phyloP scores from a whole-genome alignment of 345 rosid genomes.

The Gossypium stocksii region DNA sequence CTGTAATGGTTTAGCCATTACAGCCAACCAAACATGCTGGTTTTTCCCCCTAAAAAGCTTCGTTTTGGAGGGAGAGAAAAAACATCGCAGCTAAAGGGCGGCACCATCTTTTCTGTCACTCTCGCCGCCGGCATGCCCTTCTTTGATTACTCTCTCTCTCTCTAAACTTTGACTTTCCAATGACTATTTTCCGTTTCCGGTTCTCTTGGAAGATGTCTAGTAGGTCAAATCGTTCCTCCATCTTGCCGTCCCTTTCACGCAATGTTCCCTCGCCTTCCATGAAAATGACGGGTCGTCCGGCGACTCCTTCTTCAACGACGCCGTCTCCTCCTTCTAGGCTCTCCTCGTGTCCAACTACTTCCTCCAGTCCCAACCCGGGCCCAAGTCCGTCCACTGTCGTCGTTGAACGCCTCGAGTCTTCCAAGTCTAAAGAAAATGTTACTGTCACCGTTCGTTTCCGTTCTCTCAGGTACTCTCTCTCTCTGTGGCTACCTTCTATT shows the following conservation, averaged over 20 bases:
- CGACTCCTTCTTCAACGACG: constrained; percentile 42
- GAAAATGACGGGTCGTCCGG: constrained; percentile 34
- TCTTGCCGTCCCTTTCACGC: constrained; percentile 81
- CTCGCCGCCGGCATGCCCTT: constrained; percentile 27
- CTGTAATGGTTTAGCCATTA: too few species aligned
- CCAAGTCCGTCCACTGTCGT: constrained; percentile 34
- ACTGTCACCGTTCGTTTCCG: constrained; percentile 80
- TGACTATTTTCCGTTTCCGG: not conserved
- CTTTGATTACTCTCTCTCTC: not conserved
- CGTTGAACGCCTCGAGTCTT: constrained; percentile 30
- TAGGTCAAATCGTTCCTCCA: constrained; percentile 61
- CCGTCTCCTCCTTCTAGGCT: constrained; percentile 46
- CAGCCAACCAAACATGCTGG: too few species aligned
- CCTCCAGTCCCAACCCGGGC: constrained; percentile 29
- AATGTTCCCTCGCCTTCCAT: constrained; percentile 34
- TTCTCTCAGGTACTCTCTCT: constrained; percentile 62
- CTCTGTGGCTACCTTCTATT: not conserved
- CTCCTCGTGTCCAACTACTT: constrained; percentile 36
- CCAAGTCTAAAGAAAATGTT: constrained; percentile 64
- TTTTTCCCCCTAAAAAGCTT: too few species aligned
- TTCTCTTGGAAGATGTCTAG: constrained; percentile 41
- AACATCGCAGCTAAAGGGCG: constrained; percentile 23
- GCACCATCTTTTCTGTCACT: constrained; percentile 18
- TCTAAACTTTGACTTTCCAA: constrained; percentile 8
- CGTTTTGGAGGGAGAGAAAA: constrained; percentile 31